Evolutionary conservation across 176 grass and related monocot species (phyloP).

Genomic region (Carex cristatella): DNA sequence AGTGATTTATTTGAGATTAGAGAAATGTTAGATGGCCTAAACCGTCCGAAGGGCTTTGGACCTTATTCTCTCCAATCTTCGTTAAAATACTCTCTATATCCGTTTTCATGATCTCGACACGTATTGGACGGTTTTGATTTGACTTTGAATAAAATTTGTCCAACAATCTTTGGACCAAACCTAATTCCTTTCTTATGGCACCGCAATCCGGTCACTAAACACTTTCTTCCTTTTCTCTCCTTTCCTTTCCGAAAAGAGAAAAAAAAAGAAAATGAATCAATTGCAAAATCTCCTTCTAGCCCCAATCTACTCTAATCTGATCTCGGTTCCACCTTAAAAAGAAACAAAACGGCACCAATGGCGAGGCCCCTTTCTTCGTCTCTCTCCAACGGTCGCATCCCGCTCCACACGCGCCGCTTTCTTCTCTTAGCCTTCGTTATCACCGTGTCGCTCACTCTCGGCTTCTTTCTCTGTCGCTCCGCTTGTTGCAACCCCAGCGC

Average conservation of each 20-base stretch:
- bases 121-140: too few species aligned
- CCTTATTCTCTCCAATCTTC: too few species aligned
- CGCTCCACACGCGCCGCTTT: background rate
- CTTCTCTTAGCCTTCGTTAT: background rate
- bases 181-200: too few species aligned
- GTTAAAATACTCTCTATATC: too few species aligned
- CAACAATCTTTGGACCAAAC: too few species aligned
- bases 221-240: background rate
- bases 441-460: background rate
- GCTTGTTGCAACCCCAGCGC: background rate
- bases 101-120: too few species aligned
- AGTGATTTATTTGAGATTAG: background rate
- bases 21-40: background rate
- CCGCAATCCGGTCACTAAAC: too few species aligned
- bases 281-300: background rate
- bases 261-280: background rate
- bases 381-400: background rate
- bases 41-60: too few species aligned
- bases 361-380: background rate
- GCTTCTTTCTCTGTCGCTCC: constrained; percentile 10
- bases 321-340: background rate
- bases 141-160: too few species aligned
- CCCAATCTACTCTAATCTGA: background rate
- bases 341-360: background rate
- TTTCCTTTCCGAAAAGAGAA: background rate